Base-by-base conservation (phyloP, 768 basidiomycete species). In the Podaxis sp. region DNA sequence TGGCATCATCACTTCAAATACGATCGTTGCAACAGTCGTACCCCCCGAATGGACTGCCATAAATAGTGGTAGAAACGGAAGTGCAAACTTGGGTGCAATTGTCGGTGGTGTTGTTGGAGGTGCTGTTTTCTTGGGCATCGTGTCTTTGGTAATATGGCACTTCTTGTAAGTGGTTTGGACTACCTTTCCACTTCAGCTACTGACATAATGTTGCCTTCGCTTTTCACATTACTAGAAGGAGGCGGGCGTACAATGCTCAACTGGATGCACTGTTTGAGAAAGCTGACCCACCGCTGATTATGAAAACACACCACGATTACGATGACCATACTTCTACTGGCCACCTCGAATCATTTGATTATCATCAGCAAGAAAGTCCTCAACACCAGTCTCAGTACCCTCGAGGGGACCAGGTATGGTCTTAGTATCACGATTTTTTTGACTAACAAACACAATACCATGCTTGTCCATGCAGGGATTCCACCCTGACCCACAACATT, bases 61-160 rank as follows among this genome's bases (percentile, higher is more conserved):
- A 22, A 46, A n/a, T 19, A 50, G 25, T 50, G 49, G 22, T 24
- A 50, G 25, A 9, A n/a, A 2, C 17, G n/a, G 43, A 25, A 40
- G 27, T 5, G 22, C 36, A 13, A 52, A 55, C 6, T 11, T 55
- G 19, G 37, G 22, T 1, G 17, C 63, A 7, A 66, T 66, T 41
- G 55, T 58, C 57, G 65, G 65, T 5, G 63, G 65, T 29, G 55
- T 27, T 3, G 53, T 61, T 8, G 65, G 59, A 4, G 63, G 65
- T 40, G 33, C 55, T 24, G 55, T 54, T 49, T 52, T 51, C 6
- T 60, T 64, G 9, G 2, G 51, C 2, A 59, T 63, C 8, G 15
- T 64, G 11, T 55, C 36, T 4, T 22, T 55, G 51, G 3, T 55
- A 6, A 25, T 50, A 2, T 66, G 63, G 63, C 61, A 55, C 43